Evolutionary conservation across 805 yeast genomes (phyloP), one percentile per base, ranked within the genome.

Genomic region (Citeromyces nyonsensis): DNA sequence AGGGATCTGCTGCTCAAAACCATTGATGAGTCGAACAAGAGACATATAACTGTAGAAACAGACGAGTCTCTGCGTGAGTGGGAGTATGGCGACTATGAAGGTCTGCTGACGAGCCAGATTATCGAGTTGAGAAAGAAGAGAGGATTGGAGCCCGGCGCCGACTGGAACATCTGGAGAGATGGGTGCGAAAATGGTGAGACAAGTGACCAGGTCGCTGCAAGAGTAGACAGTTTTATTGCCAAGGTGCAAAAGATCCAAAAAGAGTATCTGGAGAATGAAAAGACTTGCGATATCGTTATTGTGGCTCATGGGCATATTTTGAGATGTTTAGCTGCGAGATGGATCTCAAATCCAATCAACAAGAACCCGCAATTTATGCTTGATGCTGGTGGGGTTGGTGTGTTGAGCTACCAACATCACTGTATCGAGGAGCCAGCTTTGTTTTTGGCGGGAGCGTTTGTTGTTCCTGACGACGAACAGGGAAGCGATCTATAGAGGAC

Each of bases 61-160:
- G 77, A 73, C 39, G 72, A 80, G 31, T 85, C 83, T 44, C 54
- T 85, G 32, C 68, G 91, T 43, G 97, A 88, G 56, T 88, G 96
- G 96, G 93, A 83, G 42, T 88, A 88, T 46, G 97, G 97, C 42
- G 91, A 82, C 47, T 88, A 88, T 52, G 97, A 88, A 60, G 97
- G 97, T 4, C 52, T 74, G 41, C 49, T 65, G 36, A 79, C 94
- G 2, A 50, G 57, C 5, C 71, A 86, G 44, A 84, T 86, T 50
- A 56, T 64, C 29, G 68, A 60, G 10, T 52, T 71, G 41, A 69
- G 94, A 49, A 55, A 56, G 18, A 43, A 55, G 20, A 62, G 75
- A 34, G 93, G 91, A 0, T 53, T 80, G 26, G 69, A 59, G 29
- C 58, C 59, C 4, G 39, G 54, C 9, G 45, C 46, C 5, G 41